Base-by-base conservation (phyloP, 768 basidiomycete genomes). In the Mycena filopes region DNA sequence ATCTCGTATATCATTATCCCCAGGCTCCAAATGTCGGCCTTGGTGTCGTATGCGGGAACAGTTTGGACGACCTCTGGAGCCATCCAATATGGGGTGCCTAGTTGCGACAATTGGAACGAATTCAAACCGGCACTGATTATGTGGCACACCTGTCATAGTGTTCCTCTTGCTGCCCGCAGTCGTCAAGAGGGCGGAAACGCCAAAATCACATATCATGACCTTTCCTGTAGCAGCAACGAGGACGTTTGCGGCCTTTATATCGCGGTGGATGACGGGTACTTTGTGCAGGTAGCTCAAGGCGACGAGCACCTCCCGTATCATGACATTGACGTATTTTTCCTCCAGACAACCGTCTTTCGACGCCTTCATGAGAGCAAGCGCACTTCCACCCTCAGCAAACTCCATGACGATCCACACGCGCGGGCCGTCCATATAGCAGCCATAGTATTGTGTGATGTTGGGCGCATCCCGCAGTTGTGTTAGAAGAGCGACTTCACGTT, bases 391-490 rank as follows among this genome's bases (percentile, higher is more conserved):
- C 67, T 95, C 90, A 10, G 98, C 98, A 71, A 90, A 90, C 76
- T 99, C 98, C 98, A 99, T 99, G 40, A 91, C 94, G 70, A 99
- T 99, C 96, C 98, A 99, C 12, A 99, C 95, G 51, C 94, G 92
- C 29, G 95, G 93, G 0, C 96, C 96, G 74, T 97, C 93, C 74
- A 98, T 86, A 79, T 93, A 91, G 79, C 95, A 98, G n/a, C 95
- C 97, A 78, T 90, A 98, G 81, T 99, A 99, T 72, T 94, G 87
- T 25, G 94, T 98, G 72, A 98, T 88, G 74, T 96, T 96, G 29
- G 93, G 90, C 0, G 93, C 93, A 62, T 95, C 94, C 23, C 94
- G 84, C 33, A 99, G 86, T 74, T 97, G 95, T 47, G 92, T 90
- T 21, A 99, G 84, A 54, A 99, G 87, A 12, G 95, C 89, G 31